Conservation (phyloP, 495 filamentous ascomycete species). For the Hyaloscypha bicolor region DNA sequence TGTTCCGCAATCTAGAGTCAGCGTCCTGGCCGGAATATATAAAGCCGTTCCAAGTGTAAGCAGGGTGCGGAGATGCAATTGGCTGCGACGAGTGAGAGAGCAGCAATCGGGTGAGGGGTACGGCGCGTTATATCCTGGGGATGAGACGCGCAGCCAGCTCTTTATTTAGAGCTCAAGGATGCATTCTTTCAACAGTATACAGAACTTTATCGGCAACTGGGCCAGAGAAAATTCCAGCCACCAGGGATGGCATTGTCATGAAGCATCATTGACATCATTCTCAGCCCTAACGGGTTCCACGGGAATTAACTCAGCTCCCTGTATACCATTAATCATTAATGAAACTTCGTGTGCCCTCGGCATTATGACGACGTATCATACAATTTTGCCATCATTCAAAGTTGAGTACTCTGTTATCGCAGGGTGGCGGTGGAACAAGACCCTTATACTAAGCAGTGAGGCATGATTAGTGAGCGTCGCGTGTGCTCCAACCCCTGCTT, state of each 20-base stretch:
- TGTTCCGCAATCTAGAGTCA: background rate
- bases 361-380: background rate
- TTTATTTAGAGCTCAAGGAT: background rate
- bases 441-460: background rate
- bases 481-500: background rate
- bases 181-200: background rate
- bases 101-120: background rate
- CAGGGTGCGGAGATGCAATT: background rate
- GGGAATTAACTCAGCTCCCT: background rate
- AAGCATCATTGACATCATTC: background rate
- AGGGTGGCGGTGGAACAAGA: background rate
- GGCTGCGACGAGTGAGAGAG: background rate
- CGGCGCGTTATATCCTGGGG: background rate
- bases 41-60: background rate
- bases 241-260: background rate
- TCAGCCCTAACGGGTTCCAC: background rate
- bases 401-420: background rate
- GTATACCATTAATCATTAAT: background rate
- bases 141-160: background rate
- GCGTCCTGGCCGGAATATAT: background rate
- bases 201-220: background rate
- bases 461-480: background rate
- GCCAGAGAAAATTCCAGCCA: background rate
- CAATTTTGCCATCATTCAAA: background rate
- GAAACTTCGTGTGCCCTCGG: background rate